Evolutionary conservation across 208 protist genomes (phyloP).

Genomic region (Acanthamoeba castellanii): DNA sequence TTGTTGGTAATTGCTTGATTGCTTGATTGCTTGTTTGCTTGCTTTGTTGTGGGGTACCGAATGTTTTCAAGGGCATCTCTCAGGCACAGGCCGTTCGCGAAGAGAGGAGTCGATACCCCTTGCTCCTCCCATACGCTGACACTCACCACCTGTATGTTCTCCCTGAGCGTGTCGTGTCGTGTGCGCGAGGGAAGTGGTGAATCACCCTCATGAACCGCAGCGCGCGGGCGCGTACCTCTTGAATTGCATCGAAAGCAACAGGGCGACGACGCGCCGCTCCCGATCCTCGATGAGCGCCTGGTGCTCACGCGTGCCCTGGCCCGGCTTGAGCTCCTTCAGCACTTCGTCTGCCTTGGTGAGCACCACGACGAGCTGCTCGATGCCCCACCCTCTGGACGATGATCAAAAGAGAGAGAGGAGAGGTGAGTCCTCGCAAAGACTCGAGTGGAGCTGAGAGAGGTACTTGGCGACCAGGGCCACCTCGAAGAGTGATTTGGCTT

Average conservation of each 20-base stretch:
- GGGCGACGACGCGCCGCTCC: not conserved
- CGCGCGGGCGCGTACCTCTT: not conserved
- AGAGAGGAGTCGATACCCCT: not conserved
- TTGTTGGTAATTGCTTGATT: too few species aligned
- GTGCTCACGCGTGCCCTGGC: not conserved
- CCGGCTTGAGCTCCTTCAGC: not conserved
- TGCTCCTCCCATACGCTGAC: not conserved
- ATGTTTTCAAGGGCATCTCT: not conserved
- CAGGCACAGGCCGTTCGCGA: not conserved
- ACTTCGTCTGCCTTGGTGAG: not conserved
- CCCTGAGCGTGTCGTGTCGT: not conserved
- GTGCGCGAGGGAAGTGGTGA: not conserved
- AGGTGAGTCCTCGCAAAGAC: too few species aligned
- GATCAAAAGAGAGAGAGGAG: not conserved
- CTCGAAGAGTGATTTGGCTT: too few species aligned
- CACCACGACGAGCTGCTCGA: not conserved
- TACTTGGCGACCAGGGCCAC: too few species aligned
- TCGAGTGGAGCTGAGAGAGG: too few species aligned
- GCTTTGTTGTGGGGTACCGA: not conserved
- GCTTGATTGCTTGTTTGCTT: too few species aligned
- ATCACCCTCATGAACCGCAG: not conserved
- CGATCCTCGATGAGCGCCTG: not conserved
- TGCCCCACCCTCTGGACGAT: not conserved
- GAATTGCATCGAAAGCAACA: not conserved
- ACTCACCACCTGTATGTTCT: not conserved